Evolutionary conservation across 2,329 filamentous ascomycete species (phyloP), one percentile per base, ranked within the genome.

Genomic region (Arthroderma uncinatum): DNA sequence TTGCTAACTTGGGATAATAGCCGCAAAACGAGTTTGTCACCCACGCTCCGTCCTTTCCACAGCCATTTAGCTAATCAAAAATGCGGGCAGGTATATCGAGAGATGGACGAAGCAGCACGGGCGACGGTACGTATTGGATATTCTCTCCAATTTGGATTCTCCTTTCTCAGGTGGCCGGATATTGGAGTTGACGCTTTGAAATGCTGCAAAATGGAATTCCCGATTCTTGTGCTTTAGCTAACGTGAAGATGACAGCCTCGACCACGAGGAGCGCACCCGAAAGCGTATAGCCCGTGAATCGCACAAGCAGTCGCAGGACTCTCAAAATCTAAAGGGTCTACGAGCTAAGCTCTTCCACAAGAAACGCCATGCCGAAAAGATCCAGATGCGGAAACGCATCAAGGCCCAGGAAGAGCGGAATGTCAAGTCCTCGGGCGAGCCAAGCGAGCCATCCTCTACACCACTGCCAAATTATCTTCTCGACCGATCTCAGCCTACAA

Each of bases 311-410:
- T 93, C 87, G 54, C 81, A 93, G 69, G 86, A 95, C 76, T 90
- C 93, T 23, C 92, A 97, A 79, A 95, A 93, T 73, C 80, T 96
- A 68, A 86, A 87, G 61, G 93, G 93, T 63, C 82, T 97, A 66
- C 81, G 89, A 61, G 93, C 93, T 65, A 98, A 98, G 80, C 78
- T 95, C 67, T 85, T 93, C 77, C 86, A 92, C 73, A 85, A 97
- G 82, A 89, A 91, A 79, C 83, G 93, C 25, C 88, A 90, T 77
- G 87, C 91, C 72, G 91, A 98, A 79, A 98, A 98, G 85, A 95
- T 95, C 71, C 89, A 95, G 81, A 91, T 95, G 86, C 87, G 86
- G 75, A 95, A 95, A 81, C 79, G 84, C 68, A 94, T 98, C 81
- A 89, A 87, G 76, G 87, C 89, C 47, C 89, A 95, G 78, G 93